Base-by-base conservation (phyloP, 106 monocot species). In the Acorus gramineus region DNA sequence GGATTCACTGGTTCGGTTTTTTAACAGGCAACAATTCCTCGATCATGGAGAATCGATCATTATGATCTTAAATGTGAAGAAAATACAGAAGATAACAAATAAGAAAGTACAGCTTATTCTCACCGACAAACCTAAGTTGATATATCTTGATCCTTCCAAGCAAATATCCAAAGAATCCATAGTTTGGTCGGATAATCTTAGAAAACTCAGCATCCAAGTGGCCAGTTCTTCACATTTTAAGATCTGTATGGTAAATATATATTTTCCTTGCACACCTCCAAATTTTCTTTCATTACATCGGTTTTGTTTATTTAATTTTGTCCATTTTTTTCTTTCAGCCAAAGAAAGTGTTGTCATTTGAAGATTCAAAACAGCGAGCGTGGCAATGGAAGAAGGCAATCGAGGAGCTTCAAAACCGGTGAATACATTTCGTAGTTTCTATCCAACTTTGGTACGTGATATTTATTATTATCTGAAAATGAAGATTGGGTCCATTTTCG, bases 101-200 rank as follows among this genome's bases (percentile, higher is more conserved):
- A 99, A 92, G 78, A 99, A 99, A 77, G 92, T 99, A 11, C 85
- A 92, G 58, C 79, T 98, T 48, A 88, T 98, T 53, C 83, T 98
- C 56, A 98, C 98, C 7, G 79, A 92, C 75, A 98, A 81, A 66
- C 85, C 85, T 10, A 92, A 84, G 68, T 63, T 99, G 59, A 81
- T 89, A 56, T 83, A 65, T 55, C 73, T 99, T 2, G 79, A 89
- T 65, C 78, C 85, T 58, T 75, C 76, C 53, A 92, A 82, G 66
- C 55, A 84, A 79, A 64, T 70, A 64, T 78, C 73, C 9, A 92
- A 80, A 53, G 57, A 65, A 49, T 79, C 74, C 48, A 79, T 99
- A 11, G 69, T 99, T n/a, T 99, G 88, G 89, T 92, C 92, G 9
- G 76, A 79, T 68, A 82, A 77, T 50, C 76, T 89, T 42, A 71